Conservation (phyloP, 257 asterid genomes). For the Ligustrum vulgare region DNA sequence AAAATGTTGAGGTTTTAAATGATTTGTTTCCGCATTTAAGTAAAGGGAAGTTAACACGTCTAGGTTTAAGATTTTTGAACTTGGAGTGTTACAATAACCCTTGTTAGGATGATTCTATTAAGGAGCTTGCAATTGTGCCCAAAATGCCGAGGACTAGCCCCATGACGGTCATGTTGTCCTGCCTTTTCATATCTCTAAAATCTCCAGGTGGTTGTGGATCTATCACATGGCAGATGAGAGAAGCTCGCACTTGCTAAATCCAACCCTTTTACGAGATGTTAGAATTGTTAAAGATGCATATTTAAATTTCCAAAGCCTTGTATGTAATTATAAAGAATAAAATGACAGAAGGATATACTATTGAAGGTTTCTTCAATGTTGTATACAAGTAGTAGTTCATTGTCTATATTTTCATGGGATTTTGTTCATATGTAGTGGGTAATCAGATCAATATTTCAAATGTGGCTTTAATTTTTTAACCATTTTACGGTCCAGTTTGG, state of each 20-base stretch:
- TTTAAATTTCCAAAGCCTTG: constrained; percentile 11
- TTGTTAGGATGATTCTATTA: constrained; percentile 32
- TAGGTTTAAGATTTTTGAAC: no score
- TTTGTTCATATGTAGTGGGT: not conserved
- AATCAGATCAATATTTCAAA: no score
- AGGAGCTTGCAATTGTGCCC: constrained; percentile 46
- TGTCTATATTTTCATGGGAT: not conserved
- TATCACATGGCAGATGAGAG: constrained; percentile 63
- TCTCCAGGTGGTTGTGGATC: constrained; percentile 59
- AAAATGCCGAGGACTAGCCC: constrained; percentile 47
- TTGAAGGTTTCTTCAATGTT: not conserved
- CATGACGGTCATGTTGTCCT: constrained; percentile 74
- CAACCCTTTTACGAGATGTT: constrained; percentile 1
- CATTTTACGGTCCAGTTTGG: not conserved
- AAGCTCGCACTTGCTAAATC: constrained; percentile 59
- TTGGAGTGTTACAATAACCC: no score
- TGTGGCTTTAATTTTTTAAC: not conserved
- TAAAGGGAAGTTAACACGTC: no score
- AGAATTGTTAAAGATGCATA: constrained; percentile 28
- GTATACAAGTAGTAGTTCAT: not conserved
- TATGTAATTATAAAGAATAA: constrained; percentile 18
- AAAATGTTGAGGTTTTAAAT: no score
- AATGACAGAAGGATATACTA: not conserved
- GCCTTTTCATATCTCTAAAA: constrained; percentile 78
- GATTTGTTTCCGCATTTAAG: no score